Conservation (phyloP, 805 yeast species). For the Candida coleopterorum region DNA sequence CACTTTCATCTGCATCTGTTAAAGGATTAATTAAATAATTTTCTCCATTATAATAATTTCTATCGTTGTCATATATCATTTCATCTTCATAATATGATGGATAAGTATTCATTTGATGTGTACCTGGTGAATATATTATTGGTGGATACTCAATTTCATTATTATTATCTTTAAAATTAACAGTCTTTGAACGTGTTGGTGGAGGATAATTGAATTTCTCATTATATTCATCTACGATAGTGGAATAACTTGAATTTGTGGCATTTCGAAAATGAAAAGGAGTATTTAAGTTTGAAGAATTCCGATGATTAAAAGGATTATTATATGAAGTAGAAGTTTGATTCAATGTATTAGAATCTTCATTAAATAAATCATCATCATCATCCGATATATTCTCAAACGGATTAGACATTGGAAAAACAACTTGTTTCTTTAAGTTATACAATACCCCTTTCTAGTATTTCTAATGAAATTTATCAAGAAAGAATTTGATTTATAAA, state of each 20-base stretch:
- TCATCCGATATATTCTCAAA: background rate
- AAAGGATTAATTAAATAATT: slow-evolving; percentile 37
- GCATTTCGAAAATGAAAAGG: slow-evolving; percentile 1
- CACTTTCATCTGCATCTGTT: slow-evolving; percentile 33
- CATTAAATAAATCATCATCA: slow-evolving; percentile 9
- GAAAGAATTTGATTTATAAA: slow-evolving; percentile 1
- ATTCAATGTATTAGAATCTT: slow-evolving; percentile 5
- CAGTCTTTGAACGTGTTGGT: slow-evolving; percentile 18
- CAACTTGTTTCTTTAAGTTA: background rate
- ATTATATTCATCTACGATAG: slow-evolving; percentile 16
- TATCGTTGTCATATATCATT: slow-evolving; percentile 1
- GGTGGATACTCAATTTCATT: slow-evolving; percentile 31
- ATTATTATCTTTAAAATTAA: slow-evolving; percentile 28
- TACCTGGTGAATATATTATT: slow-evolving; percentile 23
- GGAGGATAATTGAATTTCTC: slow-evolving; percentile 4
- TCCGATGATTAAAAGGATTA: background rate
- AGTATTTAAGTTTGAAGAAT: background rate
- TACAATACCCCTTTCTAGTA: too few relatives aligned
- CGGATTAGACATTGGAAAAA: slow-evolving; percentile 5
- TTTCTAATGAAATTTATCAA: too few relatives aligned
- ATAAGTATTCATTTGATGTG: slow-evolving; percentile 3
- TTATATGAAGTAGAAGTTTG: background rate
- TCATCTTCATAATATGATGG: slow-evolving; percentile 1
- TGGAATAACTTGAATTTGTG: slow-evolving; percentile 14
- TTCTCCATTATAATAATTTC: slow-evolving; percentile 24